These are phyloP conservation scores for Stereocaulon alpinum DNA, from an alignment of 495 filamentous ascomycete species.

Conservation along the genomic window DNA sequence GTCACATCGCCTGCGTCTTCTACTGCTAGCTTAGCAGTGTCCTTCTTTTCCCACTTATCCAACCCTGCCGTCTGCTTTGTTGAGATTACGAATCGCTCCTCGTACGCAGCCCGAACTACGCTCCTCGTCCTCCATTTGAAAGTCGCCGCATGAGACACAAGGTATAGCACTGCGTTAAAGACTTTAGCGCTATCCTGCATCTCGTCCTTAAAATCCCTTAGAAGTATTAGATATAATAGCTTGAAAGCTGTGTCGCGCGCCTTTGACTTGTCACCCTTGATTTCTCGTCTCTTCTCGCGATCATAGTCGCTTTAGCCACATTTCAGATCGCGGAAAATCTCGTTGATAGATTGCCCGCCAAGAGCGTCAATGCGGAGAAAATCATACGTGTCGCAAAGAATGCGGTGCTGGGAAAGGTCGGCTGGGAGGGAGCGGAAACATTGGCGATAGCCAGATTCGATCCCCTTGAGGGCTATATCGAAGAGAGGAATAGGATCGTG, in stretches of 20 bases:
- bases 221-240: conserved; percentile 22
- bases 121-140: too few species aligned
- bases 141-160: too few species aligned
- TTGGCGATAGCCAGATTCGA: conserved; percentile 25
- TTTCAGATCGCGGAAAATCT: conserved; percentile 23
- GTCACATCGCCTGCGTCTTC: not conserved
- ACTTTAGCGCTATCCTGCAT: too few species aligned
- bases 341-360: conserved; percentile 23
- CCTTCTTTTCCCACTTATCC: not conserved
- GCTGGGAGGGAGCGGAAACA: conserved; percentile 24
- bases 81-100: too few species aligned
- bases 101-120: too few species aligned
- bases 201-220: too few species aligned
- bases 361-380: conserved; percentile 24
- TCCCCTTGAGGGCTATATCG: conserved; percentile 22
- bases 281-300: conserved; percentile 15
- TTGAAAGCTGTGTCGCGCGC: conserved; percentile 24
- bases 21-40: not conserved
- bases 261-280: conserved; percentile 19
- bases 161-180: too few species aligned
- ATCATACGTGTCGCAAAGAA: conserved; percentile 23
- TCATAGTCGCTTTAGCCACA: conserved; percentile 23
- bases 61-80: too few species aligned
- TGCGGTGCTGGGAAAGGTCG: conserved; percentile 23
- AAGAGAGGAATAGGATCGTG: conserved; percentile 23